A percentile compares a stretch with the other conserved stretches of the same genome.
Evolutionary conservation across 2,329 filamentous ascomycete species (phyloP).

Genomic region (Sporothrix curviconia): DNA sequence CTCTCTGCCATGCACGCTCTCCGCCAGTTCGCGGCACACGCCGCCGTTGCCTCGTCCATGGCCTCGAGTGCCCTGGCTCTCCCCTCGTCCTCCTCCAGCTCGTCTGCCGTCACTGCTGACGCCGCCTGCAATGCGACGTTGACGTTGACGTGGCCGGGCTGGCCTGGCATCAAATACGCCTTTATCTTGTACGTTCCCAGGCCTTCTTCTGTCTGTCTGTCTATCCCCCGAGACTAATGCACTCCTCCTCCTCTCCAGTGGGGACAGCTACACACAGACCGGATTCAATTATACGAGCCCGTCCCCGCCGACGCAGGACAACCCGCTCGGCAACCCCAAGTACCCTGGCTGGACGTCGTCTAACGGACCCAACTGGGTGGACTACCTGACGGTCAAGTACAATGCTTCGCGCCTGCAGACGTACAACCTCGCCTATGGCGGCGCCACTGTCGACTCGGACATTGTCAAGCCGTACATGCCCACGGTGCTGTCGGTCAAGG

Average conservation of each 20-base stretch:
- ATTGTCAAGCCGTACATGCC: conserved; percentile 43
- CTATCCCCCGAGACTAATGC: no score
- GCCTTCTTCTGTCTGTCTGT: not conserved
- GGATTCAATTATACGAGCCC: conserved; percentile 45
- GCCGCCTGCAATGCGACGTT: conserved; percentile 9
- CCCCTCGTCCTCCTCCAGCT: no score
- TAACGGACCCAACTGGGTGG: conserved; percentile 44
- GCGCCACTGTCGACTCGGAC: conserved; percentile 42
- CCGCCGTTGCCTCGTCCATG: not conserved
- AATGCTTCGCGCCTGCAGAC: conserved; percentile 36
- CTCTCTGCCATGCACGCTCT: not conserved
- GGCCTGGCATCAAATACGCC: conserved; percentile 3
- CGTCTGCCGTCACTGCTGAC: not conserved
- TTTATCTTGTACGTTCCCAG: conserved; percentile 13
- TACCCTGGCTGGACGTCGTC: conserved; percentile 43
- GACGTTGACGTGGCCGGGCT: conserved; percentile 16
- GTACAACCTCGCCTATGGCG: conserved; percentile 47
- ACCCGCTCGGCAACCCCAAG: conserved; percentile 55
- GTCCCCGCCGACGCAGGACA: conserved; percentile 42
- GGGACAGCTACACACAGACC: conserved; percentile 24
- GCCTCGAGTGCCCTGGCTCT: no score
- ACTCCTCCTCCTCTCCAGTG: not conserved
- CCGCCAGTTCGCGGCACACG: not conserved
- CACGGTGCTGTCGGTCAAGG: conserved; percentile 43
- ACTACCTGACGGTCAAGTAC: conserved; percentile 36